phyloP scores from a whole-genome alignment of 805 yeast genomes.

The Saturnispora serradocipensis region DNA sequence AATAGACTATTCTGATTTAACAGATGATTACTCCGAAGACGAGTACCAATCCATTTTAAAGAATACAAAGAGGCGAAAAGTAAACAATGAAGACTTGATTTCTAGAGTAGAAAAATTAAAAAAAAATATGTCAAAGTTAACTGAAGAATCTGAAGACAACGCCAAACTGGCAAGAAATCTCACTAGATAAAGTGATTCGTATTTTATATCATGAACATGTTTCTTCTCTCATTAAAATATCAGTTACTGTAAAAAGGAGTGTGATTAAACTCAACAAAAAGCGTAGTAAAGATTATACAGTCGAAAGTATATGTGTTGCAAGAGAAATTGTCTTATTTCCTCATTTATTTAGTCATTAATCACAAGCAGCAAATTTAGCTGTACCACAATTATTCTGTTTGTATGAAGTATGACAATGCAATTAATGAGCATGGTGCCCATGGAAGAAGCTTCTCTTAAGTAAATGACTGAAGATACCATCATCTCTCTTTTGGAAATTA shows the following conservation, averaged over 20 bases:
- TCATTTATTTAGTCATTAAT: not conserved
- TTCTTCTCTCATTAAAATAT: not conserved
- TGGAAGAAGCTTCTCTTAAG: constrained; percentile 19
- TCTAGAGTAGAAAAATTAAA: constrained; percentile 4
- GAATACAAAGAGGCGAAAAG: not conserved
- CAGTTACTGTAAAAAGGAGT: not conserved
- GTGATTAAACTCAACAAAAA: not conserved
- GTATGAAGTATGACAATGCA: not conserved
- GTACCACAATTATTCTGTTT: not conserved
- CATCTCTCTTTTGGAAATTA: constrained; percentile 25
- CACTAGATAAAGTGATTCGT: not conserved
- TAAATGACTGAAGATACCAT: constrained; percentile 11
- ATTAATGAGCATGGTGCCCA: constrained; percentile 7
- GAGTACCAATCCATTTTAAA: not conserved
- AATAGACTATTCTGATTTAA: not conserved
- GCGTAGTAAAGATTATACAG: not conserved
- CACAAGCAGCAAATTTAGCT: not conserved
- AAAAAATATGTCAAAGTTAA: constrained; percentile 3
- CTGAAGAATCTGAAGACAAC: not conserved
- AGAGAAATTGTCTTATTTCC: not conserved
- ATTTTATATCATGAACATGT: not conserved
- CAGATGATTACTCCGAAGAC: not conserved
- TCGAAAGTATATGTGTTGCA: not conserved
- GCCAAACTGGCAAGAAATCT: not conserved
- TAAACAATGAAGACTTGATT: not conserved